A percentile compares a stretch with the other conserved stretches of the same genome.
Evolutionary conservation across 495 filamentous ascomycete genomes (phyloP).

Genomic region (Penicillium nucicola): DNA sequence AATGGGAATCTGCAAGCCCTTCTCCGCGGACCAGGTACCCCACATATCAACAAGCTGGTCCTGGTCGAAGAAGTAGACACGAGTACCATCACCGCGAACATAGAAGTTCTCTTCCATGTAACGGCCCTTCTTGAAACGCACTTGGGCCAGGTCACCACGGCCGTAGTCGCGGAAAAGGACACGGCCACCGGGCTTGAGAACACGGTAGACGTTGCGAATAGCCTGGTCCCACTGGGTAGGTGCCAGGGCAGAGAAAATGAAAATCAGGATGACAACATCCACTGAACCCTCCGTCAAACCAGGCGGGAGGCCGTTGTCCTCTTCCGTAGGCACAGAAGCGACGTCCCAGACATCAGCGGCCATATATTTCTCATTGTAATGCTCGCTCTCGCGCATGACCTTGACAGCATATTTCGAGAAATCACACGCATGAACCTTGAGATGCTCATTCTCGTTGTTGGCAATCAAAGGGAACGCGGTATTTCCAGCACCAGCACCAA

Average conservation of each 20-base stretch:
- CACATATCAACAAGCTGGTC: conserved; percentile 80
- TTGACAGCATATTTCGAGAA: conserved; percentile 89
- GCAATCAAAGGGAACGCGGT: conserved; percentile 86
- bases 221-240: conserved; percentile 82
- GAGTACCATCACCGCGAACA: conserved; percentile 88
- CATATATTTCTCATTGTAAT: conserved; percentile 62
- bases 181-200: conserved; percentile 84
- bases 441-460: conserved; percentile 72
- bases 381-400: conserved; percentile 72
- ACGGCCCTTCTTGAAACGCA: conserved; percentile 89
- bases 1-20: conserved; percentile 23
- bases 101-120: conserved; percentile 97
- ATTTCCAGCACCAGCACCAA: conserved; percentile 94
- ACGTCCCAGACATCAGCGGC: conserved; percentile 93
- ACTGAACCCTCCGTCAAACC: conserved; percentile 71
- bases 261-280: conserved; percentile 89
- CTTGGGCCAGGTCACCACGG: conserved; percentile 90
- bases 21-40: conserved; percentile 49
- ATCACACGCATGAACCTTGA: conserved; percentile 87
- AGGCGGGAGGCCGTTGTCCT: conserved; percentile 57
- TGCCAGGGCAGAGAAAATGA: conserved; percentile 90
- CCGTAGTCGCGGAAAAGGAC: conserved; percentile 96
- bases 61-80: conserved; percentile 94
- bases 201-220: conserved; percentile 72
- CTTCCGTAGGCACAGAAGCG: conserved; percentile 47